A percentile compares a stretch with the other conserved stretches of the same genome.
Conservation (phyloP, 140 eudicot species). For the Flaveria floridana region DNA sequence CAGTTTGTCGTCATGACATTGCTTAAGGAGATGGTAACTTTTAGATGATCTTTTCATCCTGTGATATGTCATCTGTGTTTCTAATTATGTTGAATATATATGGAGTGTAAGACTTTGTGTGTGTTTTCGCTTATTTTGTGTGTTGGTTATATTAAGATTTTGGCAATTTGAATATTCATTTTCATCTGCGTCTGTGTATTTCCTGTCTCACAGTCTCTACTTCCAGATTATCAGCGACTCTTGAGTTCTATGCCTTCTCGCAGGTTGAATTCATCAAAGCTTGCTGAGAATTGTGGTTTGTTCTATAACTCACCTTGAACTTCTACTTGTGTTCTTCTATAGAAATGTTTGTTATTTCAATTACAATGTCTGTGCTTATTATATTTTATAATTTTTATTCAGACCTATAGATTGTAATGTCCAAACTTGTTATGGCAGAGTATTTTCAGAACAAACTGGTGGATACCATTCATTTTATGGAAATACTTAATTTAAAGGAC, state of each 20-base stretch:
- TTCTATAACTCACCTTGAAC: slow-evolving; percentile 24
- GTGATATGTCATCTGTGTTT: slow-evolving; percentile 17
- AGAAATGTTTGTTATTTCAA: background rate
- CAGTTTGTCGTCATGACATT: slow-evolving; percentile 30
- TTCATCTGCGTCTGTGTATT: slow-evolving; percentile 47
- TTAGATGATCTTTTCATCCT: slow-evolving; percentile 7
- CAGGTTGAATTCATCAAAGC: slow-evolving; percentile 97
- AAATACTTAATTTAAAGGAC: slow-evolving; percentile 89
- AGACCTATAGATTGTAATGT: slow-evolving; percentile 16
- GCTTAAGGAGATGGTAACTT: slow-evolving; percentile 20
- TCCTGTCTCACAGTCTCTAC: slow-evolving; percentile 88
- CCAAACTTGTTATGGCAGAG: slow-evolving; percentile 49
- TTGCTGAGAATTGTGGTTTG: slow-evolving; percentile 89
- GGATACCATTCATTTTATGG: slow-evolving; percentile 97
- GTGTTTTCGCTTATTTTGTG: slow-evolving; percentile 12
- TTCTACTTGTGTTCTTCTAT: background rate
- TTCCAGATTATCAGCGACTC: slow-evolving; percentile 98
- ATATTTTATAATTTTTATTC: slow-evolving; percentile 8
- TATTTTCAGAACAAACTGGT: slow-evolving; percentile 97
- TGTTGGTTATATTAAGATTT: slow-evolving; percentile 29
- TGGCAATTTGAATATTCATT: slow-evolving; percentile 35
- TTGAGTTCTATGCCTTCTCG: slow-evolving; percentile 97
- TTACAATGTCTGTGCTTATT: slow-evolving; percentile 10
- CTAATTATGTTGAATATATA: slow-evolving; percentile 15
- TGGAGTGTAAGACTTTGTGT: slow-evolving; percentile 9